Base-by-base conservation (phyloP, 257 asterid genomes). In the Solanum pennellii region DNA sequence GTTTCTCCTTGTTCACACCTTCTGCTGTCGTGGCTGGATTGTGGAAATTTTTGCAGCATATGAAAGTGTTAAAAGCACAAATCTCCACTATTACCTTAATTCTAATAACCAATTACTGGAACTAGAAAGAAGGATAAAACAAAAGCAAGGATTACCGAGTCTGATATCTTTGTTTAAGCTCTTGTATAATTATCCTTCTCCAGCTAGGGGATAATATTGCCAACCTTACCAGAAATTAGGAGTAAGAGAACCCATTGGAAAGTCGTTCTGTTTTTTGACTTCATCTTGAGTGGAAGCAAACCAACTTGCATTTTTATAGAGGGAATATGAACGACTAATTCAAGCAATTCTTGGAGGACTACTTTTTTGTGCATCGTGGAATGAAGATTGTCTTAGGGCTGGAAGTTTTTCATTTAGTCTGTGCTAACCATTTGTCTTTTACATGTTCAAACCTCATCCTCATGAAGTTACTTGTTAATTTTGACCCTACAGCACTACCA, bases 401-500 rank as follows among this genome's bases (percentile, higher is more conserved):
- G 44, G 44, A 80, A 16, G 31, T 5, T 80, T 16, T n/a, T 80
- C 59, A 80, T 47, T 37, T 5, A 18, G 6, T 31, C 27, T 18
- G 20, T 47, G 27, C 69, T 49, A 47, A 12, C 27, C 68, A 11
- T 49, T 80, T 80, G 29, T 49, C 29, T 80, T 80, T 18, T 47
- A 49, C 68, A 49, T 80, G 85, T 86, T 52, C 45, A 41, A 49
- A 84, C 45, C 31, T 31, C 71, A 59, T 59, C 66, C 75, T 82
- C 37, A 69, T 56, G 39, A 41, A 31, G 23, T 66, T 76, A 13
- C 72, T 86, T 25, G 68, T 86, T 71, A 83, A 87, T 88, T 90
- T 87, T 82, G 47, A 42, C n/a, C 20, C 16, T 35, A 60, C 94
- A 97, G 98, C 83, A n/a, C 33, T 95, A 97, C 88, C 93, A 93